Conservation (phyloP, 2,329 filamentous ascomycete genomes). For the Blastomyces silverae region DNA sequence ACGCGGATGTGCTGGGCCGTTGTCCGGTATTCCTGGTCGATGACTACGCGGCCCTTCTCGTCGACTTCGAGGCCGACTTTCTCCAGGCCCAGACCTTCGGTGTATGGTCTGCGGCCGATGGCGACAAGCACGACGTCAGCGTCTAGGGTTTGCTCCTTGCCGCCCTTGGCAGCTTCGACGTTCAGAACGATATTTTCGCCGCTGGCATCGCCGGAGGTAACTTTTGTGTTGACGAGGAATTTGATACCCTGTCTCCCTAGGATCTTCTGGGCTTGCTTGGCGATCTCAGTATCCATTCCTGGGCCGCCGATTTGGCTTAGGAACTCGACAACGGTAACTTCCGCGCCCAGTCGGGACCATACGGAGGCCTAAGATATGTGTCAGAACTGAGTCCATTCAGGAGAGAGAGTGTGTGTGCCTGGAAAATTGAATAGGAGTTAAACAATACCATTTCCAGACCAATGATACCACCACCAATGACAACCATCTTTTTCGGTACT, state of each 20-base stretch:
- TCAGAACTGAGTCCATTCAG: conserved; percentile 7
- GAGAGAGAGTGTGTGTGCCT: not conserved
- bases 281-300: conserved; percentile 91
- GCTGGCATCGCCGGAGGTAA: conserved; percentile 72
- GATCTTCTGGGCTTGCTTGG: conserved; percentile 87
- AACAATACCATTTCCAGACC: conserved; percentile 88
- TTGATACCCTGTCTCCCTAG: conserved; percentile 95
- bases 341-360: conserved; percentile 86
- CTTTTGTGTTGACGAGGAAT: conserved; percentile 98
- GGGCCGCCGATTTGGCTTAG: conserved; percentile 93
- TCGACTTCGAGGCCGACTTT: conserved; percentile 80
- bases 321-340: conserved; percentile 97
- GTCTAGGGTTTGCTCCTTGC: conserved; percentile 86
- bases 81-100: conserved; percentile 81
- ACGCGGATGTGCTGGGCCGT: conserved; percentile 96
- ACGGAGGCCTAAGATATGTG: conserved; percentile 60
- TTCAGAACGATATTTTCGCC: conserved; percentile 73
- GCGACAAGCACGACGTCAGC: conserved; percentile 94
- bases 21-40: conserved; percentile 98
- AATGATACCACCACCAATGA: conserved; percentile 98
- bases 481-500: conserved; percentile 92
- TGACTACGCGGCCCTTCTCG: conserved; percentile 88
- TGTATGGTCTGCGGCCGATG: conserved; percentile 94
- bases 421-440: not conserved
- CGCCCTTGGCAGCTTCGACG: conserved; percentile 89